These are phyloP conservation scores for Polysphondylium violaceum DNA, from an alignment of 78 protist species.

Conservation along the genomic window DNA sequence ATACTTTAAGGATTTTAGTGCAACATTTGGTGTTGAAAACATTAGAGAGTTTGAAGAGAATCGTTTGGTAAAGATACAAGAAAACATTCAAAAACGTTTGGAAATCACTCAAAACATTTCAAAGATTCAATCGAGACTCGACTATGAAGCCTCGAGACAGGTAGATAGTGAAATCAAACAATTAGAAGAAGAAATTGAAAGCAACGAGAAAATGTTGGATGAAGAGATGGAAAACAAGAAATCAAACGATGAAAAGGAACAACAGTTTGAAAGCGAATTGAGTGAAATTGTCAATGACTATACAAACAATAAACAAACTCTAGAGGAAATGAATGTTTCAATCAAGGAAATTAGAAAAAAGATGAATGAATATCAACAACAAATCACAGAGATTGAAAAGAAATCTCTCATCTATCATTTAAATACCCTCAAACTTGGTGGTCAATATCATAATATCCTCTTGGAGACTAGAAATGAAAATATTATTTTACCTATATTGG, in stretches of 20 bases:
- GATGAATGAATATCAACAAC: background rate
- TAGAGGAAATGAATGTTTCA: constrained; percentile 10
- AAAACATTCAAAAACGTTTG: background rate
- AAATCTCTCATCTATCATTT: background rate
- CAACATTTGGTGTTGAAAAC: constrained; percentile 65
- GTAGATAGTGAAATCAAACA: constrained; percentile 1
- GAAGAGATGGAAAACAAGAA: background rate
- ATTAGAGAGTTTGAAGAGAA: constrained; percentile 89
- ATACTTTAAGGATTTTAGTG: constrained; percentile 76
- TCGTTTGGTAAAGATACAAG: constrained; percentile 10
- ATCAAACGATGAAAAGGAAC: background rate
- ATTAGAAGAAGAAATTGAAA: constrained; percentile 3
- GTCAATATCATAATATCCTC: constrained; percentile 18
- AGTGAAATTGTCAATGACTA: background rate
- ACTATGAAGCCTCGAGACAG: constrained; percentile 20
- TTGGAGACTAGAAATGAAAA: constrained; percentile 41
- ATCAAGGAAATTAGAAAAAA: constrained; percentile 26
- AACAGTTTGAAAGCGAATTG: background rate
- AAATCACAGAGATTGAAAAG: constrained; percentile 10
- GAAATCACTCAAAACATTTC: constrained; percentile 20
- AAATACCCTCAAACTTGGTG: background rate
- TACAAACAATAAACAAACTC: background rate
- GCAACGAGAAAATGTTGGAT: background rate
- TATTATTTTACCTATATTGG: constrained; percentile 28
- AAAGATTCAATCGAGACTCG: constrained; percentile 33